Evolutionary conservation across 2,329 filamentous ascomycete genomes (phyloP).

Genomic region (Stagonosporopsis rhizophila): DNA sequence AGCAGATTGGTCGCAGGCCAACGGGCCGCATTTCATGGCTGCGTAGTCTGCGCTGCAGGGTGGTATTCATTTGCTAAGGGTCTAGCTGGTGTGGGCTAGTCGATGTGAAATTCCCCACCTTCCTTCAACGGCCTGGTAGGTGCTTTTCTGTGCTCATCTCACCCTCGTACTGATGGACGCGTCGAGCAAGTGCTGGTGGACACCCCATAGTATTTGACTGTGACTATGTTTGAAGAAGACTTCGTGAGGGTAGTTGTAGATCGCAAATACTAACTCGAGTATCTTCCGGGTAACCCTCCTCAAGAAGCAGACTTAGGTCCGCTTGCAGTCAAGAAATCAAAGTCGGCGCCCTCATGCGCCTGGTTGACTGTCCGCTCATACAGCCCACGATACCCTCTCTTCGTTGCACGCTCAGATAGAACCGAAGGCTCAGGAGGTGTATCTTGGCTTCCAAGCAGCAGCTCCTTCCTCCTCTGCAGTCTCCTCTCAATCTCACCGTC

Average conservation of each 20-base stretch:
- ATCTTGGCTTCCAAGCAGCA: constrained; percentile 28
- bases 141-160: neutral
- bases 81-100: constrained; percentile 3
- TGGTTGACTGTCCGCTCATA: constrained; percentile 68
- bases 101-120: neutral
- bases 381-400: constrained; percentile 65
- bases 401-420: constrained; percentile 12
- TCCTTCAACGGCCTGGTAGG: constrained; percentile 8
- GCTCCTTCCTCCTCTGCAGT: constrained; percentile 42
- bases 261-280: no score
- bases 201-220: no score
- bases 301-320: constrained; percentile 15
- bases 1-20: constrained; percentile 25
- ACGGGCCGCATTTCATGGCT: neutral
- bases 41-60: constrained; percentile 3
- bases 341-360: constrained; percentile 64
- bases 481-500: constrained; percentile 52
- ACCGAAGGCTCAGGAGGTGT: constrained; percentile 11
- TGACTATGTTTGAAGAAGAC: neutral
- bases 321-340: constrained; percentile 62
- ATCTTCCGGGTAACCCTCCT: neutral
- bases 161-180: no score
- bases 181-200: neutral
- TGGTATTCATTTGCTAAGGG: constrained; percentile 12
- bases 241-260: neutral